These are phyloP conservation scores for Thalia dealbata DNA, from an alignment of 176 grass and related monocot genomes.

Conservation along the genomic window DNA sequence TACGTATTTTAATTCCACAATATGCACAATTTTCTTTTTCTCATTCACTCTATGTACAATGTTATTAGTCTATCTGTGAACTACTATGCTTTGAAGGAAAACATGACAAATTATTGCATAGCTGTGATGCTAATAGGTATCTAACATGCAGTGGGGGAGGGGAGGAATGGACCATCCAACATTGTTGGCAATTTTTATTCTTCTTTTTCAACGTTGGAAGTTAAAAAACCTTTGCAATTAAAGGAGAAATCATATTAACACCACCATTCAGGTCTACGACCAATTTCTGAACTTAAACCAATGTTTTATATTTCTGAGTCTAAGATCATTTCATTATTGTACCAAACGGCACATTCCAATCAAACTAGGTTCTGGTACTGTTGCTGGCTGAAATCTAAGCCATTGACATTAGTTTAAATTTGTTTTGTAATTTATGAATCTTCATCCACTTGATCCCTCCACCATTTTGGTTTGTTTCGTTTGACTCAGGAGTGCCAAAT, in stretches of 20 bases:
- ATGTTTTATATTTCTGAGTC: not conserved
- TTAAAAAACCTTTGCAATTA: not conserved
- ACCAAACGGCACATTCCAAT: not conserved
- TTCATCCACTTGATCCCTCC: not conserved
- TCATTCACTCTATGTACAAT: not conserved
- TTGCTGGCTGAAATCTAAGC: not conserved
- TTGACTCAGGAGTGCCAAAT: not conserved
- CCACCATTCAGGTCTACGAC: not conserved
- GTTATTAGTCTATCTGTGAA: not conserved
- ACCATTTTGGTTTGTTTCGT: not conserved
- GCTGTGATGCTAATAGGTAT: not conserved
- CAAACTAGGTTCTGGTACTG: not conserved
- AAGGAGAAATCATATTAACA: too few relatives aligned
- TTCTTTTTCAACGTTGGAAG: not conserved
- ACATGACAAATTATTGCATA: not conserved
- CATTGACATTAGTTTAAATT: not conserved
- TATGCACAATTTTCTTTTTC: not conserved
- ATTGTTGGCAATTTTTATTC: not conserved
- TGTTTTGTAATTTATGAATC: not conserved
- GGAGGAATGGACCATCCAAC: not conserved
- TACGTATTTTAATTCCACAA: slow-evolving; percentile 24
- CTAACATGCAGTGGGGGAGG: not conserved
- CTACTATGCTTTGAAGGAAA: not conserved
- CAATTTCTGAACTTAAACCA: not conserved
- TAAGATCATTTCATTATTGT: not conserved